phyloP scores from a whole-genome alignment of 108 stramenopile species.

The Licmophora abbreviata region DNA sequence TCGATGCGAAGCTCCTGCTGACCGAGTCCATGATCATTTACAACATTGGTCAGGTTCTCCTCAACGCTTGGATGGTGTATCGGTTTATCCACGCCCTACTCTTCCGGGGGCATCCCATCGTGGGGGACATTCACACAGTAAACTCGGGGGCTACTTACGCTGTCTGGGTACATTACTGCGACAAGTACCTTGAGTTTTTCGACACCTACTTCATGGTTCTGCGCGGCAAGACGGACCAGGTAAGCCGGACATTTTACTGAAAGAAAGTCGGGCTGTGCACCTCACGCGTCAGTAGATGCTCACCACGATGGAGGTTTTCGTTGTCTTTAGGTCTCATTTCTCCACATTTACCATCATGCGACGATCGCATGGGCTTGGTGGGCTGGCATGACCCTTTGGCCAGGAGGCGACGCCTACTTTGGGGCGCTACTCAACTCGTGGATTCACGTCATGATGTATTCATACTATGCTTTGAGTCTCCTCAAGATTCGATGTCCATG shows the following conservation, averaged over 20 bases:
- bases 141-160: constrained; percentile 62
- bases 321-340: constrained; percentile 84
- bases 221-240: constrained; percentile 85
- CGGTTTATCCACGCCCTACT: constrained; percentile 61
- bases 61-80: constrained; percentile 96
- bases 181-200: constrained; percentile 95
- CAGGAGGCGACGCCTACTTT: constrained; percentile 96
- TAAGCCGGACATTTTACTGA: constrained; percentile 31
- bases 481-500: constrained; percentile 79
- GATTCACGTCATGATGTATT: constrained; percentile 99
- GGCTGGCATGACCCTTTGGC: constrained; percentile 70
- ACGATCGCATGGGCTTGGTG: constrained; percentile 94
- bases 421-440: constrained; percentile 93
- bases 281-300: background rate
- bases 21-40: constrained; percentile 88
- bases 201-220: constrained; percentile 98
- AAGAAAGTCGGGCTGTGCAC: background rate
- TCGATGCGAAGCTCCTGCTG: constrained; percentile 73
- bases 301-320: background rate
- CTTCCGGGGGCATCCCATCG: constrained; percentile 64
- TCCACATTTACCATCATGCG: constrained; percentile 97
- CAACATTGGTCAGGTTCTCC: constrained; percentile 88
- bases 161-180: constrained; percentile 96
- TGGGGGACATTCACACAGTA: constrained; percentile 58
- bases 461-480: constrained; percentile 88